phyloP scores from a whole-genome alignment of 1,284 basidiomycete species.

The Trichosporon coremiiforme region DNA sequence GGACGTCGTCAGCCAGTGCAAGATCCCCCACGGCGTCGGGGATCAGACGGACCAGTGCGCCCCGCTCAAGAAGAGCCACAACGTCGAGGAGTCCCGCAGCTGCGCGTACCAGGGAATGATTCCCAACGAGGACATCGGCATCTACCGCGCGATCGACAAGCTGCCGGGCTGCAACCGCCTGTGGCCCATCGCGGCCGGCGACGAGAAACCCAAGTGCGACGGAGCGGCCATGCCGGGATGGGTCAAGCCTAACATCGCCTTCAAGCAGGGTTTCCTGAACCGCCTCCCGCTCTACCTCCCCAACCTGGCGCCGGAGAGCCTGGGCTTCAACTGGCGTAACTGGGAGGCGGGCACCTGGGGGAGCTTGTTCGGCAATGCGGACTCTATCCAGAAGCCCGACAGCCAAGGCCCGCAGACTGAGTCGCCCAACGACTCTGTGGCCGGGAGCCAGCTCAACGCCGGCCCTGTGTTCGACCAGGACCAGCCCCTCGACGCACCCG shows the following conservation, averaged over 20 bases:
- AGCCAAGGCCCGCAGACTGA: not conserved
- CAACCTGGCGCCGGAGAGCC: not conserved
- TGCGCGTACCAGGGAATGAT: slow-evolving; percentile 27
- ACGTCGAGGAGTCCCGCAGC: not conserved
- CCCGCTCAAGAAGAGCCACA: not conserved
- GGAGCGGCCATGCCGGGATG: not conserved
- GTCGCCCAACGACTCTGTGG: not conserved
- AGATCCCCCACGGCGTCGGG: slow-evolving; percentile 22
- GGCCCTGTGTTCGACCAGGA: not conserved
- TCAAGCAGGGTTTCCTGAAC: slow-evolving; percentile 4
- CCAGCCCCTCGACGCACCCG: not conserved
- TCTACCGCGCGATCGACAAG: slow-evolving; percentile 21
- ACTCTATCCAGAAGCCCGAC: not conserved
- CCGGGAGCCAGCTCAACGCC: not conserved
- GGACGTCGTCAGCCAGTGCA: slow-evolving; percentile 50
- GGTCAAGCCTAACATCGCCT: slow-evolving; percentile 17
- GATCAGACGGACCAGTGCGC: slow-evolving; percentile 16
- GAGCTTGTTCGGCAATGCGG: not conserved
- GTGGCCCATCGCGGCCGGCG: slow-evolving; percentile 20
- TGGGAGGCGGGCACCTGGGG: not conserved
- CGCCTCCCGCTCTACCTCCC: slow-evolving; percentile 7
- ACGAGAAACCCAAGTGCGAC: slow-evolving; percentile 19
- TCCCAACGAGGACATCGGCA: slow-evolving; percentile 29
- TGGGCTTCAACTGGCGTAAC: not conserved
- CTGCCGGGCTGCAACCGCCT: slow-evolving; percentile 29